phyloP scores from a whole-genome alignment of 306 rosid genomes.

The Medicago arabica region DNA sequence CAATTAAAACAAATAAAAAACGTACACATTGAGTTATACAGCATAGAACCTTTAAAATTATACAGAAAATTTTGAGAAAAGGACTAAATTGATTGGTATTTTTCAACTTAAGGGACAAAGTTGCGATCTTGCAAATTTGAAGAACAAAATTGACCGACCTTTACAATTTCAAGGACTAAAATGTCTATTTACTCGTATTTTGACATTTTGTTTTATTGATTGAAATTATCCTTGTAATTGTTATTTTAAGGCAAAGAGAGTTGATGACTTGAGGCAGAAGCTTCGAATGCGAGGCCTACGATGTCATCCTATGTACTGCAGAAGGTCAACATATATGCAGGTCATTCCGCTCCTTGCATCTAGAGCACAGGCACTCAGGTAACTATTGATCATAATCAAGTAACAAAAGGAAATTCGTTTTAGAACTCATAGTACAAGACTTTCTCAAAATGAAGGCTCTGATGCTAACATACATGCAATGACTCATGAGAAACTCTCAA shows the following conservation, averaged over 20 bases:
- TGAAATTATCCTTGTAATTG: conserved; percentile 13
- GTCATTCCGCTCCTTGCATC: conserved; percentile 52
- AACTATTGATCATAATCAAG: conserved; percentile 6
- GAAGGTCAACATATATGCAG: conserved; percentile 37
- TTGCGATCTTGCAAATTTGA: neutral
- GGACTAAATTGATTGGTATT: too few species aligned
- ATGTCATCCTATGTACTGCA: conserved; percentile 50
- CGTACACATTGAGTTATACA: too few species aligned
- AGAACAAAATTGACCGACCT: neutral
- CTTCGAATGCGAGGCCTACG: conserved; percentile 50
- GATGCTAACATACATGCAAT: too few species aligned
- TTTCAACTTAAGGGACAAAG: neutral
- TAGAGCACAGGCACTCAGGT: conserved; percentile 54
- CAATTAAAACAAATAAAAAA: too few species aligned
- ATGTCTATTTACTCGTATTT: neutral
- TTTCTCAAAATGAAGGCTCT: neutral
- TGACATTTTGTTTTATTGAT: neutral
- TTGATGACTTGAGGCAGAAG: conserved; percentile 51
- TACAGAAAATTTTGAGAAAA: too few species aligned
- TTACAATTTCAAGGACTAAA: neutral
- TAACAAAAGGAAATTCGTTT: neutral
- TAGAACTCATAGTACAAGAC: neutral
- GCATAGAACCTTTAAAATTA: too few species aligned
- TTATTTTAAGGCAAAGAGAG: conserved; percentile 41
- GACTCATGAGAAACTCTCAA: too few species aligned